These are phyloP conservation scores for Echinochloa phyllopogon DNA, from an alignment of 176 grass and related monocot genomes.

Conservation along the genomic window DNA sequence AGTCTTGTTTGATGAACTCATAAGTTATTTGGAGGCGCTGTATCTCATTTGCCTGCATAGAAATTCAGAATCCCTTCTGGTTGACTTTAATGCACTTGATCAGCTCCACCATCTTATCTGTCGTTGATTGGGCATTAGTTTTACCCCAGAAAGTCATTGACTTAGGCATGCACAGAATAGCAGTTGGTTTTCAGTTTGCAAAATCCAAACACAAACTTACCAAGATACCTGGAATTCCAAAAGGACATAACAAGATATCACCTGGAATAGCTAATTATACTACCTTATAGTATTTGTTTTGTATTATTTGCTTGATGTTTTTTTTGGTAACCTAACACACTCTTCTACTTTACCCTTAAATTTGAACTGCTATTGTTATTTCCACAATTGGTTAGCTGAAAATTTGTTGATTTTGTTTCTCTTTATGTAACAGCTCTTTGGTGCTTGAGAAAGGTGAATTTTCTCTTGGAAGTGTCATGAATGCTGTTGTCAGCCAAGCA, in stretches of 20 bases:
- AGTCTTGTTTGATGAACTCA: conserved; percentile 11
- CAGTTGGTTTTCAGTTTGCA: not conserved
- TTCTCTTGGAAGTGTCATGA: conserved; percentile 78
- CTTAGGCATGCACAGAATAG: conserved; percentile 1
- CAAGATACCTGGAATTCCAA: not conserved
- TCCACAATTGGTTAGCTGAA: conserved; percentile 24
- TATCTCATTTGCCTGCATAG: conserved; percentile 15
- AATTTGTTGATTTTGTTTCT: conserved; percentile 34
- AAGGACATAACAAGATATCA: not conserved
- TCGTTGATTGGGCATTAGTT: not conserved
- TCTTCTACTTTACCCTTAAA: conserved; percentile 18
- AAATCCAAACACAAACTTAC: conserved; percentile 29
- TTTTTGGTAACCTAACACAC: not conserved
- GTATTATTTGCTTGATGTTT: not conserved
- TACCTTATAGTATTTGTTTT: not conserved
- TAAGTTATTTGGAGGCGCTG: conserved; percentile 32
- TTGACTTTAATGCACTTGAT: conserved; percentile 4
- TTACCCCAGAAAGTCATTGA: conserved; percentile 3
- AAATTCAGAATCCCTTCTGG: not conserved
- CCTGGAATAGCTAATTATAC: conserved; percentile 6
- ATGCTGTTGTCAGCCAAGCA: conserved; percentile 95
- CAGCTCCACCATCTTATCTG: conserved; percentile 12
- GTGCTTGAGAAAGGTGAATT: conserved; percentile 88
- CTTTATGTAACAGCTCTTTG: conserved; percentile 68
- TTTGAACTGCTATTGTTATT: conserved; percentile 26